These are phyloP conservation scores for Whalleya microplaca DNA, from an alignment of 2,329 filamentous ascomycete genomes.

Conservation along the genomic window DNA sequence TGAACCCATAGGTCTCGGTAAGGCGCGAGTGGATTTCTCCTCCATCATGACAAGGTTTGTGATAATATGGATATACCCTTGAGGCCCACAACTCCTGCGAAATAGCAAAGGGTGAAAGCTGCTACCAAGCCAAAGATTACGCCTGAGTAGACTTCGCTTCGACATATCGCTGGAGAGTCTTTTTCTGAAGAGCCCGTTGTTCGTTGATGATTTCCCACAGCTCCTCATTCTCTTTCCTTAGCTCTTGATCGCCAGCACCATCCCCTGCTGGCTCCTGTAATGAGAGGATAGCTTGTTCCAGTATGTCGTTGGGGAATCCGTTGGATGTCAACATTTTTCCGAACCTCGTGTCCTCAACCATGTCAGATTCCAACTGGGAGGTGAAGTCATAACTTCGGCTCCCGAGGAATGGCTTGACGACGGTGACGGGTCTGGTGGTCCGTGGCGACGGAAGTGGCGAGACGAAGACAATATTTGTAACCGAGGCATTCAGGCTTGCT, in stretches of 20 bases:
- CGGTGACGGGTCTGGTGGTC: conserved; percentile 56
- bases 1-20: neutral
- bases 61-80: neutral
- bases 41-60: neutral
- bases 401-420: conserved; percentile 81
- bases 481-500: conserved; percentile 74
- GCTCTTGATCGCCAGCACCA: conserved; percentile 39
- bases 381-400: conserved; percentile 68
- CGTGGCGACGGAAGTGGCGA: conserved; percentile 58
- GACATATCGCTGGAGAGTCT: conserved; percentile 38
- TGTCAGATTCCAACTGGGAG: conserved; percentile 59
- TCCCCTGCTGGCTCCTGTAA: conserved; percentile 43
- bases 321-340: conserved; percentile 48
- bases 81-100: neutral
- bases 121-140: conserved; percentile 10
- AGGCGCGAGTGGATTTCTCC: neutral
- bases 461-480: conserved; percentile 80
- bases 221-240: conserved; percentile 47
- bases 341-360: conserved; percentile 48
- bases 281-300: conserved; percentile 55
- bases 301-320: conserved; percentile 50
- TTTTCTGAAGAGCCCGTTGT: conserved; percentile 47
- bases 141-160: conserved; percentile 33
- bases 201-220: conserved; percentile 50
- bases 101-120: neutral